These are phyloP conservation scores for Starmerella floricola DNA, from an alignment of 805 yeast genomes.

Conservation along the genomic window DNA sequence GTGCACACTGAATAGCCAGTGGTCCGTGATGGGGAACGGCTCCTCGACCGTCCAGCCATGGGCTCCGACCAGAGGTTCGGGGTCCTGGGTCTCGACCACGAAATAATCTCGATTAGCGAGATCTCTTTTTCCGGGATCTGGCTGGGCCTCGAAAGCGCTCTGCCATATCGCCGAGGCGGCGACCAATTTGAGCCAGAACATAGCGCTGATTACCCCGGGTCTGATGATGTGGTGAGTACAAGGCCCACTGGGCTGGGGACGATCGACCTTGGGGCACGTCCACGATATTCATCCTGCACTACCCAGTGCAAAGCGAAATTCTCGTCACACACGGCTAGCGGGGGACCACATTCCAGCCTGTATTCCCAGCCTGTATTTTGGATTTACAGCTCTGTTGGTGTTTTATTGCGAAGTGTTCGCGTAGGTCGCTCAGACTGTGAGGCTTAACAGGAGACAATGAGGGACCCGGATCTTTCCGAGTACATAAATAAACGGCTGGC, in stretches of 20 bases:
- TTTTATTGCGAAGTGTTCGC: too few species aligned
- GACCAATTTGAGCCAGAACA: conserved; percentile 2
- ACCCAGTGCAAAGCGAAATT: too few species aligned
- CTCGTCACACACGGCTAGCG: too few species aligned
- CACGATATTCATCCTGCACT: too few species aligned
- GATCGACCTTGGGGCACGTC: too few species aligned
- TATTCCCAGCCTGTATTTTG: too few species aligned
- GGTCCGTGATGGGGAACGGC: conserved; percentile 23
- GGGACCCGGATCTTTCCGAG: conserved; percentile 34
- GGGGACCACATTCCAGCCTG: too few species aligned
- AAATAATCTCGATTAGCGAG: conserved; percentile 15
- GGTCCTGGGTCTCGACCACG: conserved; percentile 19
- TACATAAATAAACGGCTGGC: conserved; percentile 68
- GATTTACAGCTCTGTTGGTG: too few species aligned
- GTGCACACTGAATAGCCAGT: conserved; percentile 22
- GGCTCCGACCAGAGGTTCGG: conserved; percentile 3
- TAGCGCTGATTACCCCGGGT: background rate
- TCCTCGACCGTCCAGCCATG: conserved; percentile 19
- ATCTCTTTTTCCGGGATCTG: conserved; percentile 20
- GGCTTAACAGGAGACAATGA: too few species aligned
- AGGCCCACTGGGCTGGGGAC: too few species aligned
- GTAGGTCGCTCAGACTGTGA: too few species aligned
- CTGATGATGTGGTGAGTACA: too few species aligned
- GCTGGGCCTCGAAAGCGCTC: conserved; percentile 15
- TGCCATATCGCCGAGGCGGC: conserved; percentile 16